Base-by-base conservation (phyloP, 2,329 filamentous ascomycete genomes). In the Colletotrichum sp. region DNA sequence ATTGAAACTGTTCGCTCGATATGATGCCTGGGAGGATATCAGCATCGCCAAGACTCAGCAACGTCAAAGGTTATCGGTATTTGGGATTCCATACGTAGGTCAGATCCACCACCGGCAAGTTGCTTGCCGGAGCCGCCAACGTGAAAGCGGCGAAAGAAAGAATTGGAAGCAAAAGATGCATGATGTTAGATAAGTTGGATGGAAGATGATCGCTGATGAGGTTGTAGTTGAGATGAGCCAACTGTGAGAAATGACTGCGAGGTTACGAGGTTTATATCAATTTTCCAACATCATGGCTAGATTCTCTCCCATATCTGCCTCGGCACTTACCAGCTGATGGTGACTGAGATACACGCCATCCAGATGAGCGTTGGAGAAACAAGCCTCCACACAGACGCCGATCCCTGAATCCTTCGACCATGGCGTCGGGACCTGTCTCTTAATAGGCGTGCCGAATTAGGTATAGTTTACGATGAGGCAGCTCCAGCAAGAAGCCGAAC, bases 401-500 rank as follows among this genome's bases (percentile, higher is more conserved):
- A 52, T 52, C 43, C 43, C 43, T 52, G 43, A 52, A 52, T 52
- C 43, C 43, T 52, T 22, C 43, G 43, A 22, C n/a, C 43, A 22
- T 52, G 43, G 43, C n/a, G 43, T 52, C 43, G 43, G 43, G n/a
- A 52, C 43, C 43, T 52, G 43, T 22, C 43, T 52, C 43, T 52
- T 22, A 22, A 13, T 13, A 52, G 43, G 43, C 43, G 43, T 52
- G 43, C 43, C n/a, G 43, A 52, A 22, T 52, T 52, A 8, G 43
- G 43, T 52, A 22, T 52, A 52, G n/a, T 52, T 52, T 52, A 52
- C 43, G n/a, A 52, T 52, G 43, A 52, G 43, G 43, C 43, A 13
- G 43, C 4, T 48, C 10, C 2, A 22, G 43, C 10, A 3, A 0
- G 0, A 13, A 48, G 1, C 43, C n/a, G 43, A 2, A 22, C 5